Evolutionary conservation across 2,329 filamentous ascomycete genomes (phyloP), one percentile per base, ranked within the genome.

Genomic region (Fusarium kyushuense): DNA sequence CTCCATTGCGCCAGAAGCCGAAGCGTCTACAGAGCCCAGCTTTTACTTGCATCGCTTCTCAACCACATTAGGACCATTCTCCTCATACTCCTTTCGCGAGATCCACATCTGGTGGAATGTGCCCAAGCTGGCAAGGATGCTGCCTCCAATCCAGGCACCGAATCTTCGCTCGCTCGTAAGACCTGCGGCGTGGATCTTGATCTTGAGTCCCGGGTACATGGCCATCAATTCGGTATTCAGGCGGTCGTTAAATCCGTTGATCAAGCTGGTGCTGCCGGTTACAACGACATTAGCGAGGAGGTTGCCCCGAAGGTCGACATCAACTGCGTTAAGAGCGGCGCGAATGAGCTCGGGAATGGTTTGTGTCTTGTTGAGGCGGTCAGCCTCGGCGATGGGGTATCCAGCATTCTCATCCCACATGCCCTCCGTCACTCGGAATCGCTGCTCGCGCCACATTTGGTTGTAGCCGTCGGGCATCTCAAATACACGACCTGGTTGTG

Each of bases 81-180:
- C 96, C 69, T 97, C 94, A 75, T 97, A 98, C 83, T 99, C 96
- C 84, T 97, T 97, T 80, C 90, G 93, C 25, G 91, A 95, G 73
- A 99, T 96, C 96, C 96, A 99, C 92, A 99, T 95, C 84, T 99
- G 96, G 82, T 99, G 96, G 82, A 99, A 99, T 16, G 94, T 97
- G 12, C 96, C 96, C 81, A 99, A 80, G 79, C 94, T 97, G 9
- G 93, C 94, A 71, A 99, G 83, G 73, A 99, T 97, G 80, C 94
- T 97, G 45, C 96, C 96, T 46, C 96, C 96, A 71, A 99, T 94
- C 95, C 96, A 99, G 49, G 92, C 90, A 23, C 93, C 94, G 79
- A 97, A 98, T 70, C 94, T 91, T 54, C 96, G 84, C 84, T 99
- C 96, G 36, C 91, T 92, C 1, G 92, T 92, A 73, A 95, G 89